Evolutionary conservation across 2,329 filamentous ascomycete genomes (phyloP).

Genomic region (Colletotrichum sp.): DNA sequence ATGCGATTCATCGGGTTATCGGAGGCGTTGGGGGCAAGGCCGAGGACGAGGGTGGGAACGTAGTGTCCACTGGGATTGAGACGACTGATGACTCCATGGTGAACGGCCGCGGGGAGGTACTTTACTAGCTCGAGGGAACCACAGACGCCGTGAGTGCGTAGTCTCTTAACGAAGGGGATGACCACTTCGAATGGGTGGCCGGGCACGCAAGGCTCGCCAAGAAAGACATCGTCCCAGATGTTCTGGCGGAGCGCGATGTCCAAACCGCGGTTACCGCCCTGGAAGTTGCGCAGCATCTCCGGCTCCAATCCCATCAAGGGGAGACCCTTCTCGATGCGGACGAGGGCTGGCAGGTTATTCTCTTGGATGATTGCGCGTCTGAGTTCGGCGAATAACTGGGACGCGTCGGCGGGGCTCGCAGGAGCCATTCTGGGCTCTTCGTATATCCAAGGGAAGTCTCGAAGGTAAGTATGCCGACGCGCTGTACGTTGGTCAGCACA

Average conservation of each 20-base stretch:
- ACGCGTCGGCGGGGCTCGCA: fast-evolving
- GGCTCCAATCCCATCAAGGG: background rate
- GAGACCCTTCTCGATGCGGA: background rate
- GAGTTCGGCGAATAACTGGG: background rate
- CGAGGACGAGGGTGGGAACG: background rate
- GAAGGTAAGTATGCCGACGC: background rate
- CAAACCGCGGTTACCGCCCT: background rate
- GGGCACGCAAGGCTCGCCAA: background rate
- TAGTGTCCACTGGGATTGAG: background rate
- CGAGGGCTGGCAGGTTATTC: background rate
- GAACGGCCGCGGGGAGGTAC: background rate
- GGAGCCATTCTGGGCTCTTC: background rate
- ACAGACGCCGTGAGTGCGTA: background rate
- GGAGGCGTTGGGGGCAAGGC: background rate
- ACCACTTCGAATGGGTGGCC: background rate
- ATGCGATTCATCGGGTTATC: background rate
- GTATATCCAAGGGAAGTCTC: background rate
- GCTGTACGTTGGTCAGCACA: background rate
- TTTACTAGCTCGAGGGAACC: background rate
- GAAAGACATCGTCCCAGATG: background rate
- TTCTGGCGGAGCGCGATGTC: background rate
- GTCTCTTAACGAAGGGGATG: background rate
- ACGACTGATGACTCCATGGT: background rate
- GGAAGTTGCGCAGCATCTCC: background rate
- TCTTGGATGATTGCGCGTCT: background rate